phyloP scores from a whole-genome alignment of 140 eudicot genomes.

The Ambrosia hybrid region DNA sequence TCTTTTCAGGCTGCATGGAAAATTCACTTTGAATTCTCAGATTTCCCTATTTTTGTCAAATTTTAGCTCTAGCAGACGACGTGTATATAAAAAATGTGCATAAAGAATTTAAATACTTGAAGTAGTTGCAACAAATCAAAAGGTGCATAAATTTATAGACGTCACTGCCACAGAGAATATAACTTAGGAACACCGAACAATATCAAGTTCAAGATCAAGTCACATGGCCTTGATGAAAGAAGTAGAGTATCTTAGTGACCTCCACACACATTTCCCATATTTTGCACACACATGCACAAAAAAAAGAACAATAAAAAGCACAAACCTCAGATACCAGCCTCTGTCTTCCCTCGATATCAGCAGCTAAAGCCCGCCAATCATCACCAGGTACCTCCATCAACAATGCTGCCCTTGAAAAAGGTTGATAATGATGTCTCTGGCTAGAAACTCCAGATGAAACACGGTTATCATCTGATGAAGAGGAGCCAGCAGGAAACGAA shows the following conservation, averaged over 20 bases:
- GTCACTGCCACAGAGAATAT: neutral
- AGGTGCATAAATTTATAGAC: neutral
- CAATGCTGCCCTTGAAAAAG: conserved; percentile 41
- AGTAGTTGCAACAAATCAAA: conserved; percentile 9
- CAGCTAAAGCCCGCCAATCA: conserved; percentile 69
- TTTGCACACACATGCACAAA: neutral
- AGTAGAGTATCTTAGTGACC: neutral
- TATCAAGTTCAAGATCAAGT: neutral
- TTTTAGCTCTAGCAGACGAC: neutral
- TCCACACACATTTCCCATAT: neutral
- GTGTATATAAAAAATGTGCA: neutral
- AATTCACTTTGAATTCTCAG: neutral
- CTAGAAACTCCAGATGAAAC: conserved; percentile 39
- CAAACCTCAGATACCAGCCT: conserved; percentile 75
- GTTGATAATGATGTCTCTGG: conserved; percentile 39
- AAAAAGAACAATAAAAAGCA: neutral
- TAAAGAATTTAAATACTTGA: neutral
- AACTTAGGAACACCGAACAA: neutral
- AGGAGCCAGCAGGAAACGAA: conserved; percentile 35
- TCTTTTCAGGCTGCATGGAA: neutral
- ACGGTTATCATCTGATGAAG: conserved; percentile 47
- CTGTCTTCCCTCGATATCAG: conserved; percentile 69
- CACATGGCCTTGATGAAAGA: neutral
- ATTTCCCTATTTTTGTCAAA: too few relatives aligned
- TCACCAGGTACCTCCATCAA: conserved; percentile 57